These are phyloP conservation scores for Alternaria gansuensis DNA, from an alignment of 2,329 filamentous ascomycete species.

Conservation along the genomic window DNA sequence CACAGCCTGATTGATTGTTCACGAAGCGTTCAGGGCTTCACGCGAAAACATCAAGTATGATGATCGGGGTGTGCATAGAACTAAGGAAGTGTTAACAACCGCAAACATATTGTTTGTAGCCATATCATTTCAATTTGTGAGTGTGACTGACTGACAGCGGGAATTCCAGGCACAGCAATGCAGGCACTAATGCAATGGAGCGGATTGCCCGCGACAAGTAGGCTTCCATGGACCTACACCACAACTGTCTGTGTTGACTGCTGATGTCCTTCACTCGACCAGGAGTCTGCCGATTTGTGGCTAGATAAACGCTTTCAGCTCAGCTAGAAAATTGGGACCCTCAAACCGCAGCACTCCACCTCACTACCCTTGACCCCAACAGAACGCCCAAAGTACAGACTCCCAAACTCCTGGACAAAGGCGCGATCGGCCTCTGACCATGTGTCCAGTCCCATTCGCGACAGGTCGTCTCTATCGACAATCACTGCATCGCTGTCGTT, in stretches of 20 bases:
- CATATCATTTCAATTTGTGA: constrained; percentile 2
- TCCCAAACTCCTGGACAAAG: constrained; percentile 71
- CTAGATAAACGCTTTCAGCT: constrained; percentile 6
- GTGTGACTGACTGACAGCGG: constrained; percentile 12
- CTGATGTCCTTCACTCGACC: constrained; percentile 4
- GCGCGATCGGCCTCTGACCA: constrained; percentile 77
- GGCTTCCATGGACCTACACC: constrained; percentile 4
- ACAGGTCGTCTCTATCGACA: constrained; percentile 71
- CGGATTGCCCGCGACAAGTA: constrained; percentile 7
- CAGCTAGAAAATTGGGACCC: constrained; percentile 58
- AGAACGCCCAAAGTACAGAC: constrained; percentile 71
- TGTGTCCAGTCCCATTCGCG: constrained; percentile 77
- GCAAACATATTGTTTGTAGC: constrained; percentile 2
- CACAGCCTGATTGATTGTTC: constrained; percentile 1
- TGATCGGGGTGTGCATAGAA: constrained; percentile 10
- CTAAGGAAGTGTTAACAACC: neutral
- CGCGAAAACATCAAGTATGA: neutral
- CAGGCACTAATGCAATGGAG: constrained; percentile 13
- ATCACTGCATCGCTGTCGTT: constrained; percentile 54
- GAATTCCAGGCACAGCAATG: constrained; percentile 20
- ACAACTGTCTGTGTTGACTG: constrained; percentile 6
- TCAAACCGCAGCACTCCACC: constrained; percentile 78
- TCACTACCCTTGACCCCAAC: constrained; percentile 72
- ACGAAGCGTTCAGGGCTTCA: neutral
- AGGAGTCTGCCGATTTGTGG: constrained; percentile 18